A percentile compares a stretch with the other conserved stretches of the same genome.
Conservation (phyloP, 2,329 filamentous ascomycete species). For the Trichoderma aggressivum region DNA sequence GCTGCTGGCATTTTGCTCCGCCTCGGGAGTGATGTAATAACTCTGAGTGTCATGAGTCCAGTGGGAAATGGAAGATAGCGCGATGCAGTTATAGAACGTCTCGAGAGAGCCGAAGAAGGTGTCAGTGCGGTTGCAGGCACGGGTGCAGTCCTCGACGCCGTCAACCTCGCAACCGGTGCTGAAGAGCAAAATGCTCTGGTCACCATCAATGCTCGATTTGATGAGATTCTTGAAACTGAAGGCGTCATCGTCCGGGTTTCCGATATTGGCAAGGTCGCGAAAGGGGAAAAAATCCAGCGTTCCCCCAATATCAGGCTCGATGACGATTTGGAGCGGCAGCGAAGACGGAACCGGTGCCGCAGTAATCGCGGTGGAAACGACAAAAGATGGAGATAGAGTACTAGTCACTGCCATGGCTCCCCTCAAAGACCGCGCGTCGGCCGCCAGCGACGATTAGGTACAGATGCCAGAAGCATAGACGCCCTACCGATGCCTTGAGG, state of each 20-base stretch:
- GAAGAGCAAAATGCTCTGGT: slow-evolving; percentile 32
- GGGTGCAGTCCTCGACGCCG: slow-evolving; percentile 31
- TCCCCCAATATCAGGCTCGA: slow-evolving; percentile 31
- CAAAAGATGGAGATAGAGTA: background rate
- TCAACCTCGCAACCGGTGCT: slow-evolving; percentile 32
- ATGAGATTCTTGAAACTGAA: slow-evolving; percentile 36
- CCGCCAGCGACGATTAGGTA: background rate
- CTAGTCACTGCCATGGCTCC: slow-evolving; percentile 9
- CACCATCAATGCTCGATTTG: slow-evolving; percentile 32
- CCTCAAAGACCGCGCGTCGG: background rate
- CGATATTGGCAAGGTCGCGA: slow-evolving; percentile 33
- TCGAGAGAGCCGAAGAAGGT: slow-evolving; percentile 36
- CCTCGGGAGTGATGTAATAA: slow-evolving; percentile 33
- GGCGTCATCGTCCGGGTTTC: slow-evolving; percentile 26
- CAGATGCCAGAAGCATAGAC: background rate
- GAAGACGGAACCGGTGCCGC: slow-evolving; percentile 23
- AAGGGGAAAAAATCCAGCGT: slow-evolving; percentile 39
- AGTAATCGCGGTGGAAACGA: slow-evolving; percentile 20
- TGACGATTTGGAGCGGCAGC: slow-evolving; percentile 27
- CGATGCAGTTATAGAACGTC: slow-evolving; percentile 40
- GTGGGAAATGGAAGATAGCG: slow-evolving; percentile 34
- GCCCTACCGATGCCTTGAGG: background rate
- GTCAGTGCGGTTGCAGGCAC: slow-evolving; percentile 31
- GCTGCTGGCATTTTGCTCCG: slow-evolving; percentile 36
- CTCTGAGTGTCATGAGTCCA: slow-evolving; percentile 30